Evolutionary conservation across 108 stramenopile species (phyloP).

Genomic region (Nannochloropsis salina): DNA sequence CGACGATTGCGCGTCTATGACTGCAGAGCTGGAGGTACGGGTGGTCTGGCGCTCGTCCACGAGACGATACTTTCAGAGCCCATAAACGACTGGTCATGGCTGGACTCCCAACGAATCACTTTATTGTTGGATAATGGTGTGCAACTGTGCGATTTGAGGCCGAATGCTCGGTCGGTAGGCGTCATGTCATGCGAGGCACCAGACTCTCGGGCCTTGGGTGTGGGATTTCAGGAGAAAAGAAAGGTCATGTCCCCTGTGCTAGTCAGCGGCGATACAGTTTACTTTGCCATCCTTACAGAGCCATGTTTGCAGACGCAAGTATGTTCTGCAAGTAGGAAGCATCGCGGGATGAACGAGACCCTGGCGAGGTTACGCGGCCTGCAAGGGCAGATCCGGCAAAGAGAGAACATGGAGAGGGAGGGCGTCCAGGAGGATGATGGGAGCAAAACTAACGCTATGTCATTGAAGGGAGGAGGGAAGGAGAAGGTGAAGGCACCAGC

Average conservation of each 20-base stretch:
- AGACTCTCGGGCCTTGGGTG: too few relatives aligned
- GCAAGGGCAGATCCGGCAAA: neutral
- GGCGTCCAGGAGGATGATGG: neutral
- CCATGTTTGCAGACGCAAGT: slow-evolving; percentile 1
- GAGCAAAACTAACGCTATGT: neutral
- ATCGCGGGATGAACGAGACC: neutral
- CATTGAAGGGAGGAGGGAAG: neutral
- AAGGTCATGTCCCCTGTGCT: neutral
- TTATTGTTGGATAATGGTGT: neutral
- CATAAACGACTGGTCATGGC: slow-evolving; percentile 2
- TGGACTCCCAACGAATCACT: neutral
- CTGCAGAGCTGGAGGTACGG: too few relatives aligned
- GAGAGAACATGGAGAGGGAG: neutral
- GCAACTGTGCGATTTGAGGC: neutral
- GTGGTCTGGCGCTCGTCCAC: too few relatives aligned
- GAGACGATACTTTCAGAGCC: neutral
- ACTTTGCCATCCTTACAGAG: neutral
- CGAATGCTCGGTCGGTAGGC: too few relatives aligned
- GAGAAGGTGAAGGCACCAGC: neutral
- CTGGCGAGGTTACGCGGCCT: neutral
- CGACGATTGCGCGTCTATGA: too few relatives aligned
- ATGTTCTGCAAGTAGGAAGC: neutral
- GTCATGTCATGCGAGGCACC: too few relatives aligned
- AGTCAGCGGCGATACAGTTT: neutral
- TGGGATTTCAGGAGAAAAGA: neutral